Base-by-base conservation (phyloP, 306 rosid species). In the Alnus glutinosa region DNA sequence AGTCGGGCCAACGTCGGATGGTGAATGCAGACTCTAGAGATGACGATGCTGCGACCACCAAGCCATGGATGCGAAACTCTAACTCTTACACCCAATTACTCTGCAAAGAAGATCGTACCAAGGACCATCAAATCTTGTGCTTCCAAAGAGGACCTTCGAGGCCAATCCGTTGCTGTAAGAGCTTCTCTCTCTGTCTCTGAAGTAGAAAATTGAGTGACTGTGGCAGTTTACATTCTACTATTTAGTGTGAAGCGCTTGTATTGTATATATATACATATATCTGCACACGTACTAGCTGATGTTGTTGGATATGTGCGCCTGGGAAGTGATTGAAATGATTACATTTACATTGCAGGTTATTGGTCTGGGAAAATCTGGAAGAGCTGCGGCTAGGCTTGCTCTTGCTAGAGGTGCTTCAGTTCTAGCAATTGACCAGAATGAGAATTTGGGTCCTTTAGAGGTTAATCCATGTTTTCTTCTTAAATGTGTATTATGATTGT, bases 291-390 rank as follows among this genome's bases (percentile, higher is more conserved):
- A 13, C 37, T 28, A 10, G 32, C 14, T 59, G 66, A 2, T 59
- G 36, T 28, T 59, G 16, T 59, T 59, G 37, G 39, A 59, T 59
- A 59, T 59, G 66, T 28, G 66, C 66, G n/a, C 66, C 1, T 8
- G 32, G 16, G 66, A 59, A 30, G 15, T 28, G 6, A 59, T 59
- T 57, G 63, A 46, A 57, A 57, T 57, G 19, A 28, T 57, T 28
- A 8, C 66, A 59, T 49, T n/a, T 74, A 7, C 9, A 54, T 18
- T 73, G 52, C 75, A 82, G 85, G 73, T 82, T 11, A 57, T 82
- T 70, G 85, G 85, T 30, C 78, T 82, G 51, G 85, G 85, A 64
- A 82, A 78, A 63, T 82, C 85, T 58, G 82, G 82, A 39, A 82
- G 71, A 67, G 81, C 82, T 48, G 85, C 79, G 10, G 79, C 77